Evolutionary conservation across 2,329 filamentous ascomycete genomes (phyloP).

Genomic region (Zasmidium citrigriseum): DNA sequence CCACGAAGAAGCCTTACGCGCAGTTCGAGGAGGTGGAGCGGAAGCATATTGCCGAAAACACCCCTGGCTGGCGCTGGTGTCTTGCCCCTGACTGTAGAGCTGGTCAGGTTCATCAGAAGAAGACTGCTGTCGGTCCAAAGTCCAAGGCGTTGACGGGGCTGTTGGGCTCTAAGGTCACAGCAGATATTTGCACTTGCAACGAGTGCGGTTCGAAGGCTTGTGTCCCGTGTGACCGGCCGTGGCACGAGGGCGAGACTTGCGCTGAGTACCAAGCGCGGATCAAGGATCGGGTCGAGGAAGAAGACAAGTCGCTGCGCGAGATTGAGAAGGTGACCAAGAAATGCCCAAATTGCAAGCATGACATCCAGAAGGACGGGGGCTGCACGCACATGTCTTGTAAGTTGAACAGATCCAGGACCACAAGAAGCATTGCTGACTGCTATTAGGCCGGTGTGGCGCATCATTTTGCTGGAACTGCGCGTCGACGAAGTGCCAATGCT

Average conservation of each 20-base stretch:
- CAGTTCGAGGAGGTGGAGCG: conserved; percentile 36
- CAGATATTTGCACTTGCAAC: conserved; percentile 34
- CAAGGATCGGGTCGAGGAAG: conserved; percentile 31
- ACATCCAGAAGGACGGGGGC: conserved; percentile 36
- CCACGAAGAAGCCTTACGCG: conserved; percentile 43
- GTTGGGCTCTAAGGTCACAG: background rate
- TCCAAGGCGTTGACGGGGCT: background rate
- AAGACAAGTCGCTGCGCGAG: conserved; percentile 24
- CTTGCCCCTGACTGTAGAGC: conserved; percentile 50
- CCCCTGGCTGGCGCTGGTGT: conserved; percentile 54
- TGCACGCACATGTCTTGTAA: conserved; percentile 33
- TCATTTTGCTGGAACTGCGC: conserved; percentile 36
- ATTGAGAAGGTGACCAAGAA: conserved; percentile 26
- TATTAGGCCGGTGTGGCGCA: conserved; percentile 24
- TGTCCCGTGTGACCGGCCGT: conserved; percentile 32
- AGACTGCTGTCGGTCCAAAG: background rate
- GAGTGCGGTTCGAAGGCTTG: conserved; percentile 33
- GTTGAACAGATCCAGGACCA: conserved; percentile 2
- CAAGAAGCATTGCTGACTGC: conserved; percentile 1
- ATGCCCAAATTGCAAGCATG: conserved; percentile 32
- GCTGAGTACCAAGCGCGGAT: conserved; percentile 34
- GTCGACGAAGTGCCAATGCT: too few relatives aligned
- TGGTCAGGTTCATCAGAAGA: conserved; percentile 47
- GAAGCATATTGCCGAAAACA: conserved; percentile 27
- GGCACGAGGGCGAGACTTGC: conserved; percentile 35